Conservation (phyloP, 768 basidiomycete species). For the Lyophyllum semitale region DNA sequence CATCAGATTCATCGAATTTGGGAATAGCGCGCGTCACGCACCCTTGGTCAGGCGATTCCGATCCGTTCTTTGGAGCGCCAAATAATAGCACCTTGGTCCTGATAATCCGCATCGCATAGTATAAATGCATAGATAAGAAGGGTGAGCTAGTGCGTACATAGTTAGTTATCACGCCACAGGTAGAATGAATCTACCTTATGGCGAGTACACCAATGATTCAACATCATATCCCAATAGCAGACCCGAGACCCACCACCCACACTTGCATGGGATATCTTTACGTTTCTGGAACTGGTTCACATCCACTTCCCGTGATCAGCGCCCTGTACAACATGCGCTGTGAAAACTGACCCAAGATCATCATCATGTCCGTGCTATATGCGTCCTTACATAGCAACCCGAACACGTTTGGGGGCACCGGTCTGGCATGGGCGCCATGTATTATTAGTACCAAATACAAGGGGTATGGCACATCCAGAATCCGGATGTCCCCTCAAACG, state of each 20-base stretch:
- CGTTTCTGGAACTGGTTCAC: constrained; percentile 13
- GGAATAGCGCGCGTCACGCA: not conserved
- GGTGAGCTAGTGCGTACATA: not conserved
- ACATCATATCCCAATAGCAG: not conserved
- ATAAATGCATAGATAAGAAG: not conserved
- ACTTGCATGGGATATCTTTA: constrained; percentile 6
- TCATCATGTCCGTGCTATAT: constrained; percentile 8
- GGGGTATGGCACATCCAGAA: not conserved
- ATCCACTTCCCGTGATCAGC: constrained; percentile 7
- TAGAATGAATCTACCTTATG: not conserved
- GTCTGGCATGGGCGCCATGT: constrained; percentile 5
- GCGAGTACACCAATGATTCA: not conserved
- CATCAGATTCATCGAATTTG: not conserved
- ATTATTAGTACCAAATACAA: not conserved
- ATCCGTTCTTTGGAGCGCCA: not conserved
- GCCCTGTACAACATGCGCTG: not conserved
- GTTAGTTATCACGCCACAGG: constrained; percentile 9
- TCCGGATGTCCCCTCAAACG: constrained; percentile 7
- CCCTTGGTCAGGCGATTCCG: not conserved
- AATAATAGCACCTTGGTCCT: not conserved
- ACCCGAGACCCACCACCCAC: constrained; percentile 10
- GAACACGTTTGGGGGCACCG: constrained; percentile 1
- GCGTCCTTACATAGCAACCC: constrained; percentile 2
- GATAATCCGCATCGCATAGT: not conserved
- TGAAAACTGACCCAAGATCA: constrained; percentile 2